Conservation (phyloP, 345 rosid species). For the Eucalyptus coolabah region DNA sequence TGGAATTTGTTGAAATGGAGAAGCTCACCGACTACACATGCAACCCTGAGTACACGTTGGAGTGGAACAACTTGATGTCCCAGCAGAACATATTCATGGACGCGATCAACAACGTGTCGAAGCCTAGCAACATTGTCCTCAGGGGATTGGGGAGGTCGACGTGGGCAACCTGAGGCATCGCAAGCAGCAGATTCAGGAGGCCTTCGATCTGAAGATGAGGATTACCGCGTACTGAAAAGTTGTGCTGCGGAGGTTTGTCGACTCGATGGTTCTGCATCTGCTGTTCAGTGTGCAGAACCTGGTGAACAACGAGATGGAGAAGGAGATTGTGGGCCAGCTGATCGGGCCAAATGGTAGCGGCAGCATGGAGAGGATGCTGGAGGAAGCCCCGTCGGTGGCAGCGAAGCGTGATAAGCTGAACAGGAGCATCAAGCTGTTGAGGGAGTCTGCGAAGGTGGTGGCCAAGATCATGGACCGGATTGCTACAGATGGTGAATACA, state of each 20-base stretch:
- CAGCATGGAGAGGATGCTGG: slow-evolving; percentile 4
- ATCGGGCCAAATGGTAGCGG: not conserved
- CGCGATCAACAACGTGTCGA: not conserved
- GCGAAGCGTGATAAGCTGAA: slow-evolving; percentile 5
- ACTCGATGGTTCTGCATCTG: slow-evolving; percentile 1
- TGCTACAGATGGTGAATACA: not conserved
- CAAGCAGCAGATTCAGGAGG: not conserved
- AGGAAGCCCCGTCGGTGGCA: not conserved
- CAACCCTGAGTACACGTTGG: too few relatives aligned
- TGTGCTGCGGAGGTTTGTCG: slow-evolving; percentile 8
- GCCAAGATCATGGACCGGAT: not conserved
- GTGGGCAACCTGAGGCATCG: not conserved
- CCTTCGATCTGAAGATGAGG: slow-evolving; percentile 13
- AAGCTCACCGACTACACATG: too few relatives aligned
- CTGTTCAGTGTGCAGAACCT: not conserved
- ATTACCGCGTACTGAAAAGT: slow-evolving; percentile 9
- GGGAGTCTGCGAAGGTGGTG: slow-evolving; percentile 3
- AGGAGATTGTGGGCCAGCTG: not conserved
- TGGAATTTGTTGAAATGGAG: too few relatives aligned
- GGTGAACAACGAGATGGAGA: slow-evolving; percentile 4
- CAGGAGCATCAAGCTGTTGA: not conserved
- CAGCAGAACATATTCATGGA: not conserved
- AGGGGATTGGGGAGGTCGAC: not conserved
- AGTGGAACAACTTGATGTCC: too few relatives aligned
- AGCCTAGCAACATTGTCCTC: not conserved